Evolutionary conservation across 2,329 filamentous ascomycete genomes (phyloP), one percentile per base, ranked within the genome.

Genomic region (Diaporthe vaccinii): DNA sequence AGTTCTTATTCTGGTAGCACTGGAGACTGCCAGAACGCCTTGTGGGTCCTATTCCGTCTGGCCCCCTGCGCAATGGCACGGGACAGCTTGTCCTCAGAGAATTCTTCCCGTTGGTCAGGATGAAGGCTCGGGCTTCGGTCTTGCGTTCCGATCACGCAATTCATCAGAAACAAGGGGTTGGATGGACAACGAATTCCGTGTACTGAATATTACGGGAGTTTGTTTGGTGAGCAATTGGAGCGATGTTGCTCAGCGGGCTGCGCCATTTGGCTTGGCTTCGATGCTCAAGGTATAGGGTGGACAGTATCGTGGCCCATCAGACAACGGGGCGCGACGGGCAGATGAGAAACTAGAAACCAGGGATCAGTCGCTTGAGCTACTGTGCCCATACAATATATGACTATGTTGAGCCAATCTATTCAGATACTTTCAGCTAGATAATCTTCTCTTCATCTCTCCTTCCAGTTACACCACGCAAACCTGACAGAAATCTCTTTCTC

Each of bases 151-250:
- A 5, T 9, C 57, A 17, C 57, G 22, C 4, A 39, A 59, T 12
- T 59, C 34, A 5, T 59, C 57, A 59, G 22, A 25, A 39, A 59
- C 57, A 17, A 25, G 57, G 8, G 34, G 20, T 59, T 59, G 34
- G 57, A 25, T 41, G 34, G 34, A 59, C 12, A 14, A 59, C 34
- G 57, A 59, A 10, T 59, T 59, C 22, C 57, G 57, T 12, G 57
- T 59, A 9, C 57, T 59, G 7, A 59, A 59, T 59, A 31, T 59
- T 39, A 59, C 57, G 20, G 57, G 57, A 14, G 57, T 59, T 36
- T 59, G 57, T 22, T 36, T 59, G 57, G 34, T 39, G 31, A 20
- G 15, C 15, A 57, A 12, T 34, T 59, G 57, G 57, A 59, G 34
- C 34, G 57, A 59, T 14, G 22, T 39, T 12, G 34, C 31, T 39